Percentiles rank a stretch among this genome's conserved stretches.
Conservation (phyloP, 75 land plant species). For the Selaginella tamariscina region DNA sequence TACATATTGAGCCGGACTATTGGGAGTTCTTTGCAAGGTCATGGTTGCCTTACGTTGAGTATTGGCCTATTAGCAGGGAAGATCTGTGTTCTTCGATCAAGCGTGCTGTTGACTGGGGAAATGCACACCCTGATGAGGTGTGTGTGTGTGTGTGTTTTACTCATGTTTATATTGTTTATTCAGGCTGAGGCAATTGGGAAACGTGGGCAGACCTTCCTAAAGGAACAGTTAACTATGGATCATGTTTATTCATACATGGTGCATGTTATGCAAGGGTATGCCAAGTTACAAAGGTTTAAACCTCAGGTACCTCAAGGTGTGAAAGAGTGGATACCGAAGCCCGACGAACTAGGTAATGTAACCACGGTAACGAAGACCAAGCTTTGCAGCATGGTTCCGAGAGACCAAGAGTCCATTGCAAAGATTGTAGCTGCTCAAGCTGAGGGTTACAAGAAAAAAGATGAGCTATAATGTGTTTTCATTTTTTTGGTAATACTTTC, state of each 20-base stretch:
- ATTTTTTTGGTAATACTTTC: too few relatives aligned
- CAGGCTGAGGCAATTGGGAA: slow-evolving; percentile 59
- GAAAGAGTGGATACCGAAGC: background rate
- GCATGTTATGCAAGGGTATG: slow-evolving; percentile 56
- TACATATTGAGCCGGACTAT: slow-evolving; percentile 33
- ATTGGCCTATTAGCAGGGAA: slow-evolving; percentile 34
- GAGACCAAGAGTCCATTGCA: background rate
- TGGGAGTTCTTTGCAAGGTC: slow-evolving; percentile 43
- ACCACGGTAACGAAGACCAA: background rate
- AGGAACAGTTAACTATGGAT: slow-evolving; percentile 43
- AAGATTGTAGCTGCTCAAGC: background rate
- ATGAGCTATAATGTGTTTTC: too few relatives aligned
- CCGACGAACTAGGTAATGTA: background rate
- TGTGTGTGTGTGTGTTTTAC: too few relatives aligned
- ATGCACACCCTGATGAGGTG: slow-evolving; percentile 33
- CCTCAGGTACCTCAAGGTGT: slow-evolving; percentile 36
- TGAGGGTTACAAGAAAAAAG: background rate
- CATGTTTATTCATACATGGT: slow-evolving; percentile 63
- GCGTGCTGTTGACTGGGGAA: slow-evolving; percentile 57
- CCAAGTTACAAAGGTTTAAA: slow-evolving; percentile 55
- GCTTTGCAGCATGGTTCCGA: background rate
- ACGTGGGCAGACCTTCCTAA: slow-evolving; percentile 46
- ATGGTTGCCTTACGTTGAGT: slow-evolving; percentile 37
- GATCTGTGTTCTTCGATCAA: slow-evolving; percentile 39
- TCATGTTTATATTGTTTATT: background rate